Base-by-base conservation (phyloP, 306 rosid species). In the Quercus engelmannii region DNA sequence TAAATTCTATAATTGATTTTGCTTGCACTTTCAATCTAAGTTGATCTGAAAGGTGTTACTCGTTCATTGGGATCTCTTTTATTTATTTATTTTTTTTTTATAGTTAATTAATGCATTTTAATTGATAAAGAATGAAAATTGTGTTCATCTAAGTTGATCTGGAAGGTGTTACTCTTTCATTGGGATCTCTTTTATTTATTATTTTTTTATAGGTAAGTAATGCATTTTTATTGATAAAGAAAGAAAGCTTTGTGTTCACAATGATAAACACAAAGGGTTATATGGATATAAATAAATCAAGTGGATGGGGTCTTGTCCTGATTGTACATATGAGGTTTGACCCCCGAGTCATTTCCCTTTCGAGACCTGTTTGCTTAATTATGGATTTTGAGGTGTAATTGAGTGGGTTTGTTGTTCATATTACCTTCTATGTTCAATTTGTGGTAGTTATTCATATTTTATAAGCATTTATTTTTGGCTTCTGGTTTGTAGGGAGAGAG, bases 401-500 rank as follows among this genome's bases (percentile, higher is more conserved):
- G 7, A 30, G 41, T 18, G 6, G 4, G 33, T 28, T 2, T 2
- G 49, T 43, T 70, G 54, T 26, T 26, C 28, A 26, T 38, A 2
- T 4, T 41, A n/a, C 10, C 4, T 38, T 74, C 58, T n/a, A 61
- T 56, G 69, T 64, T 25, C 55, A 38, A 19, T 77, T 69, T 19
- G 33, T 43, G 86, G 64, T 74, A 67, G 19, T 64, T 74, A 23
- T 80, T 78, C 52, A 7, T 71, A 26, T 74, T 65, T 62, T 69
- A 13, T 88, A 76, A 82, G 70, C 21, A 65, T 59, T 65, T 71
- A 7, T 28, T 19, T 63, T 80, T 81, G 69, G 46, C 56, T 81
- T 86, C 79, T 89, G 85, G 7, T 85, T 82, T 83, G 76, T 80
- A 94, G 99, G 92, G 99, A 96, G 92, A 91, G 85, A 85, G 90